Conservation (phyloP, 164 flowering plant species). For the Stephania japonica region DNA sequence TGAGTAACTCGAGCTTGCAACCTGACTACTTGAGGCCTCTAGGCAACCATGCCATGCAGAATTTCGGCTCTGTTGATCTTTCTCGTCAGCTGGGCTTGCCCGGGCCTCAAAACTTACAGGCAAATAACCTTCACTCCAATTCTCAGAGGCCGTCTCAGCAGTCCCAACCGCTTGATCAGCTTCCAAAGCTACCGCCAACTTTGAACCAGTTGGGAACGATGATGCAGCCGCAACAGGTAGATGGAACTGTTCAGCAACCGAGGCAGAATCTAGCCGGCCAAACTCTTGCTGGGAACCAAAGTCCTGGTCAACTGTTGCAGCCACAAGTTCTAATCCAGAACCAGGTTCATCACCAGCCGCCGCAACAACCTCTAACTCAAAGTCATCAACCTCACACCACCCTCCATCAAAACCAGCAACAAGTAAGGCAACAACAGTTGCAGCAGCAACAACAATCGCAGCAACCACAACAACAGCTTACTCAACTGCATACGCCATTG, state of each 20-base stretch:
- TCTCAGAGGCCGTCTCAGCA: conserved; percentile 53
- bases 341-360: conserved; percentile 48
- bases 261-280: conserved; percentile 51
- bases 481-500: conserved; percentile 29
- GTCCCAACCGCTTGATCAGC: conserved; percentile 58
- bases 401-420: conserved; percentile 38
- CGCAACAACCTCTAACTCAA: conserved; percentile 29
- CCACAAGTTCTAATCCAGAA: conserved; percentile 39
- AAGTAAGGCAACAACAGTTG: conserved; percentile 25
- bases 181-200: conserved; percentile 43
- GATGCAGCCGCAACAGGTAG: conserved; percentile 49
- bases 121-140: conserved; percentile 50
- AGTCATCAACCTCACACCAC: conserved; percentile 53
- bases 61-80: conserved; percentile 49
- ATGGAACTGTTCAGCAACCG: conserved; percentile 48
- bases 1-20: conserved; percentile 46
- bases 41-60: conserved; percentile 45
- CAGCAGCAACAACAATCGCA: conserved; percentile 17
- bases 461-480: conserved; percentile 18
- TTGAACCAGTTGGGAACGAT: conserved; percentile 39
- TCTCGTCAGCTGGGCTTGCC: conserved; percentile 68
- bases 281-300: conserved; percentile 40
- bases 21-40: conserved; percentile 53
- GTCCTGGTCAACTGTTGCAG: conserved; percentile 50
- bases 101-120: conserved; percentile 51